Percentiles rank a stretch among this genome's conserved stretches.
These are phyloP conservation scores for Acanthamoeba healyi DNA, from an alignment of 208 protist genomes.

Conservation along the genomic window DNA sequence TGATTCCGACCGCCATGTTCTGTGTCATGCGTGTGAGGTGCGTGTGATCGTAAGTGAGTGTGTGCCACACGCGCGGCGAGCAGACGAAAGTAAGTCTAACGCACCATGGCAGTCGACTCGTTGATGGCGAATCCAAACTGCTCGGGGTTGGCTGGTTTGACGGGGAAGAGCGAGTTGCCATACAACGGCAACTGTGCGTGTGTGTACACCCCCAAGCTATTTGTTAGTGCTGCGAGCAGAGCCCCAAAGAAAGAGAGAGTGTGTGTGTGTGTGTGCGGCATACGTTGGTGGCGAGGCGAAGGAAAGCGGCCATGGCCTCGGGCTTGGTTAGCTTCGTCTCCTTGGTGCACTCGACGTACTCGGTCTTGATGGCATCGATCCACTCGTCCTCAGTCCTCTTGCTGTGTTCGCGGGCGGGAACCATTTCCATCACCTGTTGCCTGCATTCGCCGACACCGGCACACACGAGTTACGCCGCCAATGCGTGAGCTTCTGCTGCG, in stretches of 20 bases:
- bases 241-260: background rate
- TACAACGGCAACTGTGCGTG: constrained; percentile 4
- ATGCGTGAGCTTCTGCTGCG: too few relatives aligned
- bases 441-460: background rate
- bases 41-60: too few relatives aligned
- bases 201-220: background rate
- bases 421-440: background rate
- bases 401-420: background rate
- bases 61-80: too few relatives aligned
- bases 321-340: background rate
- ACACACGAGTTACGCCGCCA: too few relatives aligned
- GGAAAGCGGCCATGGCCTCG: background rate
- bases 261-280: too few relatives aligned
- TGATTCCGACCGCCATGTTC: background rate
- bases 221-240: background rate
- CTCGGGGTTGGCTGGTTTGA: constrained; percentile 19
- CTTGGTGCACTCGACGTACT: background rate
- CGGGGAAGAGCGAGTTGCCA: constrained; percentile 1
- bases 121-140: constrained; percentile 48
- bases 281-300: constrained; percentile 19
- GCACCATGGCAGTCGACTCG: background rate
- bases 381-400: constrained; percentile 65
- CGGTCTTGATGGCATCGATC: constrained; percentile 1
- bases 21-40: background rate
- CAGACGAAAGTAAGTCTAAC: too few relatives aligned